Base-by-base conservation (phyloP, 2,329 filamentous ascomycete species). In the Paecilomyces niveus region DNA sequence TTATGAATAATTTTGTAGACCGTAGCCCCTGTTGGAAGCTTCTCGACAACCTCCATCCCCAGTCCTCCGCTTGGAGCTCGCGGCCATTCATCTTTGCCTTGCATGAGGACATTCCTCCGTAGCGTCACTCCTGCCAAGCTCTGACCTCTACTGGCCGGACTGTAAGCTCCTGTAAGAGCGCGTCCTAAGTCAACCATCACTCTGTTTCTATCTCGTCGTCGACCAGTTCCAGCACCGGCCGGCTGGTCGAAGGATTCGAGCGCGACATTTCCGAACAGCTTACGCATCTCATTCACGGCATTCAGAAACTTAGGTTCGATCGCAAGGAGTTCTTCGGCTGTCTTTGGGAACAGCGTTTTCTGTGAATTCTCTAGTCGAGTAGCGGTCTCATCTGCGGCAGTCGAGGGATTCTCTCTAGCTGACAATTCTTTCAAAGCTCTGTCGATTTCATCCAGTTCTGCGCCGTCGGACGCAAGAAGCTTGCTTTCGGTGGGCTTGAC, bases 31-130 rank as follows among this genome's bases (percentile, higher is more conserved):
- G 84, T 80, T 18, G 65, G 65, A 11, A 75, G 70, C 65, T 82
- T 85, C 62, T 83, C 77, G 18, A 83, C 81, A 24, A 87, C 77
- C 65, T 88, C 85, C 92, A 99, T 96, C 8, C 86, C 87, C 57
- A 99, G 78, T 0, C 94, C 94, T 15, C 89, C 90, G 33, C 89
- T 87, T 1, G 90, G 85, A 55, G 87, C 86, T 32, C 85, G 81
- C 3, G 92, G 92, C 92, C 92, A 97, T 55, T 89, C 85, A 63
- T 94, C 90, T 68, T 91, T 92, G 54, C 90, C 90, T 65, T 92
- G 89, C 60, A 96, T 85, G 68, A 96, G 93, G 11, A 90, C 82
- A 68, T 96, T 97, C 35, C 88, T 84, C 52, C 89, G 84, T 31
- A 90, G 78, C 21, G 88, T 86, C 32, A 91, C 80, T 56, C 90